Conservation (phyloP, 345 rosid genomes). For the Eucalyptus cloeziana region DNA sequence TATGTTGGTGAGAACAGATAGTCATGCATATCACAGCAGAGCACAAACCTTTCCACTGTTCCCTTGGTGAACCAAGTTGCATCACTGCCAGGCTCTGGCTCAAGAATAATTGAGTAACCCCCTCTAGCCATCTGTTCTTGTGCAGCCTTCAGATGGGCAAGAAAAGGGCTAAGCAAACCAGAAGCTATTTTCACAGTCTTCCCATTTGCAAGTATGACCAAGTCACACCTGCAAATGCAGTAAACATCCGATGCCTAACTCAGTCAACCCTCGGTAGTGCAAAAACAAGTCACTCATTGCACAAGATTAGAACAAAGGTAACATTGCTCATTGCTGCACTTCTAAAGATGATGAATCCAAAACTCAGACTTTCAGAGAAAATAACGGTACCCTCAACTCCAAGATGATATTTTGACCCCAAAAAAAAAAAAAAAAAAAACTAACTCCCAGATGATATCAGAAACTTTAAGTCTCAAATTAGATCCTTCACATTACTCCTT, state of each 20-base stretch:
- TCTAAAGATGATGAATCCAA: background rate
- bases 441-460: background rate
- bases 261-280: background rate
- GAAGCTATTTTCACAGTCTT: slow-evolving; percentile 81
- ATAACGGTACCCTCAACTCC: background rate
- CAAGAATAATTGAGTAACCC: slow-evolving; percentile 81
- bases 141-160: slow-evolving; percentile 77
- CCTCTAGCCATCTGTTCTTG: slow-evolving; percentile 79
- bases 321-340: background rate
- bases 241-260: background rate
- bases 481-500: background rate
- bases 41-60: slow-evolving; percentile 60
- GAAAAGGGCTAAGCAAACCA: slow-evolving; percentile 84
- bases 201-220: slow-evolving; percentile 71
- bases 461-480: background rate
- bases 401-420: background rate
- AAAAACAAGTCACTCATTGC: background rate
- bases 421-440: too few species aligned
- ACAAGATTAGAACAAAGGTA: background rate
- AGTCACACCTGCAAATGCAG: slow-evolving; percentile 56
- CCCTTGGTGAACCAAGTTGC: slow-evolving; percentile 85
- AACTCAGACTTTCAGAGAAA: background rate
- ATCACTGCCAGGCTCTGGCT: slow-evolving; percentile 39
- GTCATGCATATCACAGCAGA: background rate
- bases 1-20: background rate